These are phyloP conservation scores for Ilyonectria robusta DNA, from an alignment of 2,329 filamentous ascomycete species.

Conservation along the genomic window DNA sequence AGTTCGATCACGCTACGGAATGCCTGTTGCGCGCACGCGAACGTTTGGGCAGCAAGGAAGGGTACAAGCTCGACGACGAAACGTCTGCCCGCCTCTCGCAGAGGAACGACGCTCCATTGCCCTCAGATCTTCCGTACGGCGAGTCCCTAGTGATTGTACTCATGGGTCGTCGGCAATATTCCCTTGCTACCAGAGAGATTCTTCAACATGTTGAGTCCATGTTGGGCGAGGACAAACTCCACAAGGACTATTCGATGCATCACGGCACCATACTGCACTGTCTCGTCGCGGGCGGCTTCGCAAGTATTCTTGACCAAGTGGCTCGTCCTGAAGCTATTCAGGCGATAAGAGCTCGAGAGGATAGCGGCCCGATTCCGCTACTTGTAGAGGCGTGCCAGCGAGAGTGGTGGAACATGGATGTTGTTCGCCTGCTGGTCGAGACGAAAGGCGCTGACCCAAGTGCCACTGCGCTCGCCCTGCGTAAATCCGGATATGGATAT, in stretches of 20 bases:
- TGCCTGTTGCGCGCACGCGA: constrained; percentile 18
- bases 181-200: background rate
- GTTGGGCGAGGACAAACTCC: no score
- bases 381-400: background rate
- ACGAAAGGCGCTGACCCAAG: background rate
- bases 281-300: no score
- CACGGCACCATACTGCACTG: no score
- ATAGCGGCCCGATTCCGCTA: no score
- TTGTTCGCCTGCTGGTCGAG: constrained; percentile 7
- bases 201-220: no score
- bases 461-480: background rate
- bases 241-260: no score
- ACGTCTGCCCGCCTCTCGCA: background rate
- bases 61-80: background rate
- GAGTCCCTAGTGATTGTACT: background rate
- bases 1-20: constrained; percentile 14
- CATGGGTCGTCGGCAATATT: background rate
- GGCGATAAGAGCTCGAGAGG: no score
- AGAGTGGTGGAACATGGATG: background rate
- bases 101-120: background rate
- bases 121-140: background rate
- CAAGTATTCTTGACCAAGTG: no score
- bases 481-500: no score
- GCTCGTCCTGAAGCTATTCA: no score
- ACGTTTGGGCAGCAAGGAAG: background rate